A percentile compares a stretch with the other conserved stretches of the same genome.
Evolutionary conservation across 441 rosid species (phyloP).

Genomic region (Populus trichocarpa): DNA sequence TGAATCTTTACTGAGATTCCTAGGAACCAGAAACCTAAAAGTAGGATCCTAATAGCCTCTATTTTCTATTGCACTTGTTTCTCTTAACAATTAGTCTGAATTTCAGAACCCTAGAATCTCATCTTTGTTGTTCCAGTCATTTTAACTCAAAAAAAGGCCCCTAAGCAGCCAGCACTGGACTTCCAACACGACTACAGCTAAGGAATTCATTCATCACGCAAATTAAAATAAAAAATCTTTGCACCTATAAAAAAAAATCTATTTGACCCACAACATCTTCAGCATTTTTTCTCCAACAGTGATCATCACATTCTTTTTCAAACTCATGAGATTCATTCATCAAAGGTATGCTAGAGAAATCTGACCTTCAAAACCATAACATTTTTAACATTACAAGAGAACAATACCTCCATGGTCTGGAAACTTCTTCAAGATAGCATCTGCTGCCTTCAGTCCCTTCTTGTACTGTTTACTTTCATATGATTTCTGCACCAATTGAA

Average conservation of each 20-base stretch:
- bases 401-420: conserved; percentile 97
- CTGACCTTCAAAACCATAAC: background rate
- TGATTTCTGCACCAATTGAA: conserved; percentile 69
- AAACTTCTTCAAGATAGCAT: conserved; percentile 91
- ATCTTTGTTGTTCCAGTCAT: background rate
- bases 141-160: background rate
- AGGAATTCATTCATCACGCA: background rate
- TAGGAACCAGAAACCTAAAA: background rate
- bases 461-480: conserved; percentile 98
- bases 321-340: background rate
- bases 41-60: background rate
- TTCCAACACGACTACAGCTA: background rate
- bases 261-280: background rate
- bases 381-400: background rate
- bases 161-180: background rate
- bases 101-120: background rate
- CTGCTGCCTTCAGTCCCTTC: conserved; percentile 99
- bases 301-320: background rate
- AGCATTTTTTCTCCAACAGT: background rate
- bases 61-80: background rate
- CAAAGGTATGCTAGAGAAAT: background rate
- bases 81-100: background rate
- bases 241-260: background rate
- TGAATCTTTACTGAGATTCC: background rate
- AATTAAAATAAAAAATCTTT: background rate